Evolutionary conservation across 164 flowering plant species (phyloP).

Genomic region (Piper longum): DNA sequence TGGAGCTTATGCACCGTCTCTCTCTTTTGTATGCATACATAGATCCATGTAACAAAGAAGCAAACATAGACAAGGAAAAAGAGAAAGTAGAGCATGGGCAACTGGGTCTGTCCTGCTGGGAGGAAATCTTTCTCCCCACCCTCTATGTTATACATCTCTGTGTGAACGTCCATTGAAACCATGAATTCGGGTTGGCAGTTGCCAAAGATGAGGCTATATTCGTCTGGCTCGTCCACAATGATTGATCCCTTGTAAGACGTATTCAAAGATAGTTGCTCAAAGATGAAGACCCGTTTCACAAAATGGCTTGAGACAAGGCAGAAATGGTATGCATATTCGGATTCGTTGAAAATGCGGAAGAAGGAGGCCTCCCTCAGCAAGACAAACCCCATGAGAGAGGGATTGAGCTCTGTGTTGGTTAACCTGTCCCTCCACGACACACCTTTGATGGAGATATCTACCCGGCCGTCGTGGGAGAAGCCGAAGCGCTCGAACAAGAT

Average conservation of each 20-base stretch:
- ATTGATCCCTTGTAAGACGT: conserved; percentile 10
- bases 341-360: conserved; percentile 17
- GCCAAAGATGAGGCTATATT: conserved; percentile 25
- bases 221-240: conserved; percentile 15
- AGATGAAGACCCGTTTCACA: conserved; percentile 16
- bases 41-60: conserved; percentile 15
- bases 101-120: conserved; percentile 19
- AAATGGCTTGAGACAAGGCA: conserved; percentile 23
- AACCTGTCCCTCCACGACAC: conserved; percentile 22
- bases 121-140: conserved; percentile 18
- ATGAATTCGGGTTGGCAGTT: conserved; percentile 31
- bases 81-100: conserved; percentile 18
- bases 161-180: conserved; percentile 23
- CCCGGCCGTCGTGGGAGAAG: conserved; percentile 17
- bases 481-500: conserved; percentile 34
- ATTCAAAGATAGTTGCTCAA: conserved; percentile 3
- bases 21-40: conserved; percentile 15
- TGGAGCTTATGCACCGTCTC: conserved; percentile 21
- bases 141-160: conserved; percentile 23
- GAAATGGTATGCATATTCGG: conserved; percentile 8
- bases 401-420: conserved; percentile 8
- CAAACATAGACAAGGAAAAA: conserved; percentile 13
- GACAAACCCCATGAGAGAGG: conserved; percentile 33
- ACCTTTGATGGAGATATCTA: conserved; percentile 8
- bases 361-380: conserved; percentile 15